Conservation (phyloP, 2,329 filamentous ascomycete species). For the Pleomassaria siparia region DNA sequence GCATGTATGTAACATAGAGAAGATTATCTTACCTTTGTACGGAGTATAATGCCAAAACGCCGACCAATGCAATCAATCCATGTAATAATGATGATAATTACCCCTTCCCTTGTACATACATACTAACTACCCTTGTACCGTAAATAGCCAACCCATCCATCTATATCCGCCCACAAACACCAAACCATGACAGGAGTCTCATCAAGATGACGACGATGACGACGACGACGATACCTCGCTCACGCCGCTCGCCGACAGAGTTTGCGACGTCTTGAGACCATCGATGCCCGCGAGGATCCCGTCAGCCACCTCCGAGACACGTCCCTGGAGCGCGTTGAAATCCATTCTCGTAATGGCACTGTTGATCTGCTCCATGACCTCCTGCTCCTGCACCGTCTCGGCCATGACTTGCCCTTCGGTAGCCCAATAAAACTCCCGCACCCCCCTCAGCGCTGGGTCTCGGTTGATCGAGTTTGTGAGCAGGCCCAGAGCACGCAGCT, state of each 20-base stretch:
- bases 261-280: conserved; percentile 18
- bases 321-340: conserved; percentile 60
- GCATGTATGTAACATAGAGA: too few species aligned
- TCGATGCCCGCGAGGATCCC: conserved; percentile 37
- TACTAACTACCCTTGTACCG: too few species aligned
- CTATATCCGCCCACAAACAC: conserved; percentile 22
- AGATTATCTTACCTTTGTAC: too few species aligned
- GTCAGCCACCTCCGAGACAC: conserved; percentile 58
- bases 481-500: conserved; percentile 71
- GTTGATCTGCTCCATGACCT: conserved; percentile 71
- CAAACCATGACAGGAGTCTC: neutral
- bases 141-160: conserved; percentile 29
- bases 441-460: conserved; percentile 68
- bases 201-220: conserved; percentile 8
- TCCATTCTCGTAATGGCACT: conserved; percentile 67
- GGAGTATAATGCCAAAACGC: too few species aligned
- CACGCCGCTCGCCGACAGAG: conserved; percentile 7
- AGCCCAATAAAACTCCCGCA: conserved; percentile 74
- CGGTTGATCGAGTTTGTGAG: conserved; percentile 77
- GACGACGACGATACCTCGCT: conserved; percentile 5
- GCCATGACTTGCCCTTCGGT: conserved; percentile 73
- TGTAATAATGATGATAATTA: too few species aligned
- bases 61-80: conserved; percentile 7
- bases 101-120: too few species aligned
- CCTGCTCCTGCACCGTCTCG: conserved; percentile 76